Evolutionary conservation across 495 filamentous ascomycete species (phyloP).

Genomic region (Aspergillus olivimuriae): DNA sequence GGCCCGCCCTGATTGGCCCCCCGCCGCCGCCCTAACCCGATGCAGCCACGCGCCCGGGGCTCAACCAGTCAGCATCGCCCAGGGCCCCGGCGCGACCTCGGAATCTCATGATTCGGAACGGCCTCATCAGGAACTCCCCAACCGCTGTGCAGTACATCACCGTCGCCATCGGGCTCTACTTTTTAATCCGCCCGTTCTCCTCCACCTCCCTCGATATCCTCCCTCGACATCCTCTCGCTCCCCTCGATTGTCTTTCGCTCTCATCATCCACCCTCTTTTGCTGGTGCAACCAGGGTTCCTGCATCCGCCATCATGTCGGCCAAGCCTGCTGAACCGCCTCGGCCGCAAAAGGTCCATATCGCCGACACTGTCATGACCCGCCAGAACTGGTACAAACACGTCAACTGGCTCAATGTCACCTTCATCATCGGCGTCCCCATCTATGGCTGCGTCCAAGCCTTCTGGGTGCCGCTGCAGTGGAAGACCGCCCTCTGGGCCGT

Average conservation of each 20-base stretch:
- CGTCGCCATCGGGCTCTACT: neutral
- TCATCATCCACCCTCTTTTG: neutral
- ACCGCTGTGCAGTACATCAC: too few species aligned
- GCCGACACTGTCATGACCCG: constrained; percentile 65
- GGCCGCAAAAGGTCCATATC: constrained; percentile 46
- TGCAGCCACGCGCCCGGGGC: too few species aligned
- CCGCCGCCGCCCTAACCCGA: constrained; percentile 3
- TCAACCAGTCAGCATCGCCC: too few species aligned
- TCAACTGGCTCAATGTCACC: constrained; percentile 90
- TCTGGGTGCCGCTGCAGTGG: constrained; percentile 71
- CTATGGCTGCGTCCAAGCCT: constrained; percentile 65
- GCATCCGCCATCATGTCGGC: constrained; percentile 8
- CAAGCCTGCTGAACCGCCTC: constrained; percentile 7
- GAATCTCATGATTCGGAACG: constrained; percentile 37
- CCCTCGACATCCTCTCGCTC: neutral
- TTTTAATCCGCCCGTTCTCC: neutral
- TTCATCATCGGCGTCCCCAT: constrained; percentile 84
- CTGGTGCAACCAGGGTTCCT: neutral
- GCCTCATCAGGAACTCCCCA: too few species aligned
- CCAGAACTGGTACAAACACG: constrained; percentile 91
- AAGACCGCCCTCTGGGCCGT: constrained; percentile 80
- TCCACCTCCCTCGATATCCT: neutral
- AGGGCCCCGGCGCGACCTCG: constrained; percentile 14
- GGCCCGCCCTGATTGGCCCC: constrained; percentile 7
- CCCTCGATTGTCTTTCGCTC: neutral